phyloP scores from a whole-genome alignment of 768 basidiomycete species.

The Daedaleopsis sinensis region DNA sequence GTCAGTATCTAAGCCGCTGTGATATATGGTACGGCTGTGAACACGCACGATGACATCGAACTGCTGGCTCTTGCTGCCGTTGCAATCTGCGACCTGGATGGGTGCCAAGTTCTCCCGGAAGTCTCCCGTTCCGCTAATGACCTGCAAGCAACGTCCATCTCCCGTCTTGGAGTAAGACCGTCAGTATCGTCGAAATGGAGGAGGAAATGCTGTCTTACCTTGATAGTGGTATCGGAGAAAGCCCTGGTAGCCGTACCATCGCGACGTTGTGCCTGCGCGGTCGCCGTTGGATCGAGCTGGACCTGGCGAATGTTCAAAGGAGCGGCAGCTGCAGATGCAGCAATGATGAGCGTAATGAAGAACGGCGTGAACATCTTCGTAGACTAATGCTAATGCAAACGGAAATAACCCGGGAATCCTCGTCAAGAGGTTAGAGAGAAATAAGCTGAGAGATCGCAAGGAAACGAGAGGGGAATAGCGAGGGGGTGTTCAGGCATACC shows the following conservation, averaged over 20 bases:
- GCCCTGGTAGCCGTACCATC: slow-evolving; percentile 3
- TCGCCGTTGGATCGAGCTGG: background rate
- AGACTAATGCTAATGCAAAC: background rate
- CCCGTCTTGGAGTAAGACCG: background rate
- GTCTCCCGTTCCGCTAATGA: background rate
- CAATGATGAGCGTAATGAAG: background rate
- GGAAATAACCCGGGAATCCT: background rate
- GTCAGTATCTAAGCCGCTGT: too few relatives aligned
- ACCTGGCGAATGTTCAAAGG: background rate
- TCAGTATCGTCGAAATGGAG: background rate
- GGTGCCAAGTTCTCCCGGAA: slow-evolving; percentile 8
- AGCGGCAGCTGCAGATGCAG: background rate
- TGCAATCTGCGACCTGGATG: background rate
- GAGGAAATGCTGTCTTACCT: background rate
- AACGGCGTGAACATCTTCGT: background rate
- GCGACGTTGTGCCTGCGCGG: background rate
- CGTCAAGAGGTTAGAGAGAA: background rate
- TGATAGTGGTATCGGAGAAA: background rate
- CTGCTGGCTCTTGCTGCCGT: slow-evolving; percentile 1
- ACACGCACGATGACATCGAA: background rate
- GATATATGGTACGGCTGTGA: too few relatives aligned
- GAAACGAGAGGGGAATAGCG: background rate
- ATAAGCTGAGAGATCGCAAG: background rate
- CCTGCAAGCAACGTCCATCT: background rate
- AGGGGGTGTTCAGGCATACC: too few relatives aligned